phyloP scores from a whole-genome alignment of 2,329 filamentous ascomycete species.

The Penicillium hordei region DNA sequence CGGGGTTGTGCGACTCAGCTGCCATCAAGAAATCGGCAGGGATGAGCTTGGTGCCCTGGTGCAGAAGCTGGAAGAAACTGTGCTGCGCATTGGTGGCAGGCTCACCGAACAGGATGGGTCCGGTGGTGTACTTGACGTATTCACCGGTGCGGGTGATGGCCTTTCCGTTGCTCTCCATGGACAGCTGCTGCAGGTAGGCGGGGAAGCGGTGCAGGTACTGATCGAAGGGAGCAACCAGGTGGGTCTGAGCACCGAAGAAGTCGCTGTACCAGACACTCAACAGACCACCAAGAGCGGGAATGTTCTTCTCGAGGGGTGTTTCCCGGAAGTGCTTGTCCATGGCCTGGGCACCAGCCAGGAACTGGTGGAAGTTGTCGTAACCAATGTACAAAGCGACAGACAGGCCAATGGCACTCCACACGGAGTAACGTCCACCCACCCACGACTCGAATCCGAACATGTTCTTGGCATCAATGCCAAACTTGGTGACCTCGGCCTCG shows the following conservation, averaged over 20 bases:
- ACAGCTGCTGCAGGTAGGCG: conserved; percentile 97
- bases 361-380: conserved; percentile 96
- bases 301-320: conserved; percentile 89
- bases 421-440: conserved; percentile 97
- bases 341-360: conserved; percentile 88
- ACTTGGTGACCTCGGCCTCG: conserved; percentile 91
- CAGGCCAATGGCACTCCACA: conserved; percentile 97
- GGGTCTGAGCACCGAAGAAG: conserved; percentile 97
- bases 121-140: conserved; percentile 96
- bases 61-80: conserved; percentile 99
- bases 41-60: conserved; percentile 99
- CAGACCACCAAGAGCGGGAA: conserved; percentile 86
- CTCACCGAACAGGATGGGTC: conserved; percentile 94
- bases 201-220: conserved; percentile 99
- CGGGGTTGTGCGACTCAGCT: conserved; percentile 93
- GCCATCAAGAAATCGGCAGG: conserved; percentile 97
- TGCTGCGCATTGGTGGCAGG: conserved; percentile 98
- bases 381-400: conserved; percentile 94
- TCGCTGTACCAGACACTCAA: conserved; percentile 98
- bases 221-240: conserved; percentile 96
- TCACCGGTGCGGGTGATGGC: conserved; percentile 83
- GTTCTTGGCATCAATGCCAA: conserved; percentile 97
- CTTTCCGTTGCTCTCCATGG: conserved; percentile 99
- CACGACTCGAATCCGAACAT: conserved; percentile 99
- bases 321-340: conserved; percentile 99